A percentile compares a stretch with the other conserved stretches of the same genome.
These are phyloP conservation scores for Pseudocercospora fijiensis DNA, from an alignment of 2,329 filamentous ascomycete species.

Conservation along the genomic window DNA sequence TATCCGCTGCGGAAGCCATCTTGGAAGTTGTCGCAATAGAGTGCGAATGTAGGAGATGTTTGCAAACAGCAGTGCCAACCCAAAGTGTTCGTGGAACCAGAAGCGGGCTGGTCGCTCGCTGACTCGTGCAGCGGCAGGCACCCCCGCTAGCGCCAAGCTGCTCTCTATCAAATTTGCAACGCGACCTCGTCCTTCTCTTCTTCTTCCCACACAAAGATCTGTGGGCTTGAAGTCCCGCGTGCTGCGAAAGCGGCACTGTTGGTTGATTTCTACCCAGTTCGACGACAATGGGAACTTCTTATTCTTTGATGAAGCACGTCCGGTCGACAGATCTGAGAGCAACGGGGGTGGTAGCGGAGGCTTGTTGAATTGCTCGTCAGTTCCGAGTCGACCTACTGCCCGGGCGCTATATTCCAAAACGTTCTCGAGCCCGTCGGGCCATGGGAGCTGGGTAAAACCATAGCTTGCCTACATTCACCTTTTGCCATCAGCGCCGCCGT, in stretches of 20 bases:
- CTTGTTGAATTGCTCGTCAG: conserved; percentile 61
- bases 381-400: conserved; percentile 55
- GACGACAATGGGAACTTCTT: conserved; percentile 76
- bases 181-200: conserved; percentile 36
- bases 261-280: conserved; percentile 83
- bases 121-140: background rate
- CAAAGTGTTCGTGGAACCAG: background rate
- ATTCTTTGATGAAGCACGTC: conserved; percentile 72
- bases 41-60: background rate
- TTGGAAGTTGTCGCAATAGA: conserved; percentile 6
- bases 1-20: conserved; percentile 56
- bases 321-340: conserved; percentile 94
- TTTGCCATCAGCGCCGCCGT: conserved; percentile 4
- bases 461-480: conserved; percentile 51
- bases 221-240: conserved; percentile 51
- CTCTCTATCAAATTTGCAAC: conserved; percentile 12
- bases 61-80: background rate
- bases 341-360: conserved; percentile 49
- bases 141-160: conserved; percentile 10
- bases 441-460: conserved; percentile 91
- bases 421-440: conserved; percentile 84
- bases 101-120: background rate
- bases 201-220: conserved; percentile 65
- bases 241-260: conserved; percentile 48
- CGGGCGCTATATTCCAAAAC: conserved; percentile 84